Evolutionary conservation across 768 basidiomycete species (phyloP), one percentile per base, ranked within the genome.

Genomic region (Leucosporidium yakuticum): DNA sequence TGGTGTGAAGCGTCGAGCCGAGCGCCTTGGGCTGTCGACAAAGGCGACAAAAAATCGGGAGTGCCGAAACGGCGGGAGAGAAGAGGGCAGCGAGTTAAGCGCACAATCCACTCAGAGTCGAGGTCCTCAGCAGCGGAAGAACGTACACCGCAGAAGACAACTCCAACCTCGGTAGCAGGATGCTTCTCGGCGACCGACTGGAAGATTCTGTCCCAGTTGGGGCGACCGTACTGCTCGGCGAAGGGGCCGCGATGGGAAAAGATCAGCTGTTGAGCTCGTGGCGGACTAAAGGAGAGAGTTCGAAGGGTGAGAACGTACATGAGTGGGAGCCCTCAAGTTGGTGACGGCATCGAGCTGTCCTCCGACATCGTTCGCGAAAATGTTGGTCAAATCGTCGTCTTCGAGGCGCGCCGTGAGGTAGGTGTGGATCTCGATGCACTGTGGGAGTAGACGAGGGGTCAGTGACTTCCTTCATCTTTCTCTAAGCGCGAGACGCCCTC

Each of bases 361-460:
- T 61, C 94, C 94, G 48, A 96, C 92, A 73, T 66, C 48, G 79
- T 83, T 70, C 68, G 88, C 90, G 63, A 93, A 84, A 78, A 96
- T 94, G 77, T 95, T 96, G 80, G 87, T 89, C 84, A 94, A 85
- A 72, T 97, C 91, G 76, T 93, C 91, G 69, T 92, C 89, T 80
- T 89, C 88, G 75, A 97, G 84, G 81, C 85, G 89, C 44, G 88
- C 89, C 0, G 93, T 96, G 27, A 97, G 85, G 78, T 95, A 79
- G 64, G 91, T 94, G 80, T 87, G 91, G 77, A 95, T 94, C 81
- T 96, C 93, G 66, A 76, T 73, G 68, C 21, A 59, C 75, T 76
- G 67, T 4, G 25, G 0, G n/a, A 44, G 39, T 8, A 44, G 39
- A 44, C 12, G 39, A 44, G 32, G 51, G 8, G 20, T 20, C 2